phyloP scores from a whole-genome alignment of 257 asterid genomes.

The Plantago ovata region DNA sequence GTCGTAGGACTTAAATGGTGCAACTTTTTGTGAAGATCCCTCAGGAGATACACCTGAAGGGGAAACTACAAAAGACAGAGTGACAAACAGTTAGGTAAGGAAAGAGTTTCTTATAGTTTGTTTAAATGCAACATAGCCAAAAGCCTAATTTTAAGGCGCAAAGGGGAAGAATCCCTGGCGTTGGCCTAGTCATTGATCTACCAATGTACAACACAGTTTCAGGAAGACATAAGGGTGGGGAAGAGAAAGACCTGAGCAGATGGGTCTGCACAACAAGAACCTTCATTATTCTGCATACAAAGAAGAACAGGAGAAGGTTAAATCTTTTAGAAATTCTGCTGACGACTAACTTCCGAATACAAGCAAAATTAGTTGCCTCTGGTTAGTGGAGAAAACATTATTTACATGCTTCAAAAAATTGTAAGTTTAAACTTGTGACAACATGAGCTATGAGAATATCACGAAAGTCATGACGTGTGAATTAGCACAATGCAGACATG shows the following conservation, averaged over 20 bases:
- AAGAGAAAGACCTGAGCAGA: constrained; percentile 54
- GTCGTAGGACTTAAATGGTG: constrained; percentile 44
- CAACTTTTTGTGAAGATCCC: constrained; percentile 75
- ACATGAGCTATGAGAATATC: too few species aligned
- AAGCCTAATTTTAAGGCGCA: constrained; percentile 16
- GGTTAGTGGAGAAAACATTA: background rate
- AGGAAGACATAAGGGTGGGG: background rate
- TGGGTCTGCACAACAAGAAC: constrained; percentile 75
- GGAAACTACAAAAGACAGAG: constrained; percentile 52
- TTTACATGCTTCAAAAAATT: too few species aligned
- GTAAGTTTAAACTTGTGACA: too few species aligned
- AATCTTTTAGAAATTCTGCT: constrained; percentile 10
- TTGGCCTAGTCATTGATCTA: background rate
- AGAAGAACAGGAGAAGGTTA: constrained; percentile 16
- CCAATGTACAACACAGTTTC: constrained; percentile 13
- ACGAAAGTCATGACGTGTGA: too few species aligned
- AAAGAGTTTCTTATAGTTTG: background rate
- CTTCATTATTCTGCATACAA: constrained; percentile 46
- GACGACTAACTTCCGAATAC: constrained; percentile 8
- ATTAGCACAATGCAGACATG: too few species aligned
- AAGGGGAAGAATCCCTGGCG: constrained; percentile 14
- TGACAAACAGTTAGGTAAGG: constrained; percentile 15
- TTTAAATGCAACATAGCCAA: constrained; percentile 9
- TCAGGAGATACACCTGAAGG: constrained; percentile 68
- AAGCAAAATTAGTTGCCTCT: constrained; percentile 9